Percentiles rank a stretch among this genome's conserved stretches.
Conservation (phyloP, 129 eudicot genomes). For the Helichrysum umbraculigerum region DNA sequence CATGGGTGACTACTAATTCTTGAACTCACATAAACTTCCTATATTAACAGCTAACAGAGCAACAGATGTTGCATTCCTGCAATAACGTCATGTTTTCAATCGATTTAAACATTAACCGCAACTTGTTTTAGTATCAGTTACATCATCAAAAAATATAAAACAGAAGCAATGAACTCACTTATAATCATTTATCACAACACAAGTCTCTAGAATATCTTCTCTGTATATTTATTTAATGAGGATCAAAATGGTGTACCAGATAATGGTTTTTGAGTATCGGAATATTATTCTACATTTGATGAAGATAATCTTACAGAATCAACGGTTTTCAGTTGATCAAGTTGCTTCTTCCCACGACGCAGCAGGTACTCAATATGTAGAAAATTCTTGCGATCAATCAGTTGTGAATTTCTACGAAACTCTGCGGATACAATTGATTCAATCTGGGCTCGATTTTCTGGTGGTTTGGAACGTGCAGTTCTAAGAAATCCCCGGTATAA, state of each 20-base stretch:
- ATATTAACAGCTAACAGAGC: no score
- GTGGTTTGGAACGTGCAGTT: conserved; percentile 67
- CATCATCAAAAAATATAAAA: no score
- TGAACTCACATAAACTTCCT: no score
- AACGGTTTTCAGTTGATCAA: conserved; percentile 86
- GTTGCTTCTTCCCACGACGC: conserved; percentile 80
- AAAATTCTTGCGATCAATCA: conserved; percentile 82
- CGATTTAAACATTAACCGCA: no score
- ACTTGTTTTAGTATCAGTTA: no score
- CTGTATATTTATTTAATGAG: no score
- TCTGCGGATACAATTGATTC: conserved; percentile 72
- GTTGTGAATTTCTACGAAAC: conserved; percentile 61
- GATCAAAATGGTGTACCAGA: neutral
- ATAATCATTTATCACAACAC: no score
- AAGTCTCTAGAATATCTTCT: no score
- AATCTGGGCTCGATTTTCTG: conserved; percentile 65
- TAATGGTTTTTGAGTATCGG: conserved; percentile 21
- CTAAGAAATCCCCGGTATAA: conserved; percentile 33
- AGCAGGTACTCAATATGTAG: conserved; percentile 76
- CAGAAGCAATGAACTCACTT: no score
- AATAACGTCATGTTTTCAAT: no score
- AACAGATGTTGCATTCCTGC: no score
- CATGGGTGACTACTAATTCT: no score
- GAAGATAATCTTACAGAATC: conserved; percentile 69
- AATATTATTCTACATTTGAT: conserved; percentile 31